Evolutionary conservation across 768 basidiomycete genomes (phyloP), one percentile per base, ranked within the genome.

Genomic region (Ramaria sp.): DNA sequence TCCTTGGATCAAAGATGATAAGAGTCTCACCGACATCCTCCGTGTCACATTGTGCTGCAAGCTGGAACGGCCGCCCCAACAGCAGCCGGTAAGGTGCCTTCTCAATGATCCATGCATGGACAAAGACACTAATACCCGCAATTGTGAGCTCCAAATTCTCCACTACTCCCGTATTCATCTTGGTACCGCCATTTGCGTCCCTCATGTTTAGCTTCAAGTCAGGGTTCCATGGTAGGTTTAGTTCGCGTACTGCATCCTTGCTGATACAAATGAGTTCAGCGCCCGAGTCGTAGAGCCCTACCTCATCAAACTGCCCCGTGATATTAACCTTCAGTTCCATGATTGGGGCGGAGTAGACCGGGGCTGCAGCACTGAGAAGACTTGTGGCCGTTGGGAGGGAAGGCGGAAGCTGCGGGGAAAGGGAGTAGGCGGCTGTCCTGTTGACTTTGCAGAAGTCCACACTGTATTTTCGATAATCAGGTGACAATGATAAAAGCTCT

Each of bases 81-180:
- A 62, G 24, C 5, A 62, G 49, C 5, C 34, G 24, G 20, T 58
- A 60, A 13, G 61, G 61, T 1, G 60, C 54, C 4, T 58, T 43
- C n/a, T 62, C 27, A 24, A 62, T 52, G 4, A 62, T 57, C n/a
- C 57, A 60, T 0, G 49, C 48, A 22, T 62, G 61, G 13, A 60
- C 20, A 9, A 30, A 38, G 12, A 62, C 9, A 0, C 24, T 20
- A 6, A 60, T 46, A 4, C 33, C 51, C 9, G 31, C 49, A 33
- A 62, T 51, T 2, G 7, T 24, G 4, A 62, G 17, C n/a, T 52
- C 49, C 0, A 60, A 24, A 20, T 62, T 54, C 20, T 58, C 41
- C 2, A 59, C 53, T 5, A 57, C 59, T 3, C 59, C 57, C 24
- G n/a, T 49, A 10, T 30, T 57, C 15, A 10, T 49, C 22, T 50